Evolutionary conservation across 805 yeast genomes (phyloP).

Genomic region (Yamadazyma phyllophila): DNA sequence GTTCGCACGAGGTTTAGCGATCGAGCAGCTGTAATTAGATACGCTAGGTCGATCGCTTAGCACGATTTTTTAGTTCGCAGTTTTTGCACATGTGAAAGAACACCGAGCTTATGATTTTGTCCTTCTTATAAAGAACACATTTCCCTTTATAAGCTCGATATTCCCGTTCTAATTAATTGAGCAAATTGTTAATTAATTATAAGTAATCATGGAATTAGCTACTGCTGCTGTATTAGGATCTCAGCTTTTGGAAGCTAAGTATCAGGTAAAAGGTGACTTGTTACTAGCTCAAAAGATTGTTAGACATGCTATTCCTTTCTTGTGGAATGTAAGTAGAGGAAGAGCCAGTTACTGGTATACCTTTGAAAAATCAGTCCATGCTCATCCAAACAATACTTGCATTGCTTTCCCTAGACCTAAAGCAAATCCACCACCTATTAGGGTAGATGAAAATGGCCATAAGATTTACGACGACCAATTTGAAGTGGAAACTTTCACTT

Average conservation of each 20-base stretch:
- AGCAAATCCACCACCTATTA: constrained; percentile 24
- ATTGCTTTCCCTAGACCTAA: constrained; percentile 59
- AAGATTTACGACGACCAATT: constrained; percentile 54
- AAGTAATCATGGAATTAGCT: constrained; percentile 28
- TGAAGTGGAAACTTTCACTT: constrained; percentile 61
- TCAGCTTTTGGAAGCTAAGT: constrained; percentile 47
- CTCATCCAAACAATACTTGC: constrained; percentile 53
- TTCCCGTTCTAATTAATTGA: constrained; percentile 15
- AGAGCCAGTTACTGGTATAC: constrained; percentile 66
- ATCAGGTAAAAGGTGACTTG: constrained; percentile 51
- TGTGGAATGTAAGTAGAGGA: constrained; percentile 32
- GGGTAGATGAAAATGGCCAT: constrained; percentile 31
- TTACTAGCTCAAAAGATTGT: constrained; percentile 46
- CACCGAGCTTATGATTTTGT: constrained; percentile 6
- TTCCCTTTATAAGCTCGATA: not conserved
- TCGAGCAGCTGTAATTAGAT: not conserved
- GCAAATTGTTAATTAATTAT: constrained; percentile 27
- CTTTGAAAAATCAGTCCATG: constrained; percentile 55
- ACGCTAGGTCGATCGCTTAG: not conserved
- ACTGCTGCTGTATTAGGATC: constrained; percentile 44
- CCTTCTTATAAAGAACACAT: not conserved
- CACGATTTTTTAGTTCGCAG: not conserved
- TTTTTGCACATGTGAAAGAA: constrained; percentile 6
- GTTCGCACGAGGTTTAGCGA: not conserved
- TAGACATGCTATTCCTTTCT: constrained; percentile 40